Percentiles rank a stretch among this genome's conserved stretches.
These are phyloP conservation scores for Truncatella angustata DNA, from an alignment of 2,329 filamentous ascomycete species.

Conservation along the genomic window DNA sequence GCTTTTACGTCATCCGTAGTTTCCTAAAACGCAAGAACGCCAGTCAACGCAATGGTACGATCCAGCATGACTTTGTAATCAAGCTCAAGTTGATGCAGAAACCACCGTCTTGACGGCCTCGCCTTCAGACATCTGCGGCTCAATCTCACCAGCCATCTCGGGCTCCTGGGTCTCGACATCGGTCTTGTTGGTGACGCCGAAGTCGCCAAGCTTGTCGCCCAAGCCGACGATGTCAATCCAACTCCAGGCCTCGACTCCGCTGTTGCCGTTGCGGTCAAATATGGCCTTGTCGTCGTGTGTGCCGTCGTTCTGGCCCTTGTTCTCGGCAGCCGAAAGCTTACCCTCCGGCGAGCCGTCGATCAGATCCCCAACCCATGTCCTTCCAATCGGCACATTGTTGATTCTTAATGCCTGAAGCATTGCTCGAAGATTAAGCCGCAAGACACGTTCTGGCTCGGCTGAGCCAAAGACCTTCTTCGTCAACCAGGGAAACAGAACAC, in stretches of 20 bases:
- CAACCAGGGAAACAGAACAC: conserved; percentile 74
- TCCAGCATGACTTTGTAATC: not conserved
- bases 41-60: too few relatives aligned
- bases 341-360: conserved; percentile 44
- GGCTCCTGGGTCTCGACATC: conserved; percentile 26
- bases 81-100: not conserved
- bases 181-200: conserved; percentile 14
- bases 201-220: conserved; percentile 28
- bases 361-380: conserved; percentile 49
- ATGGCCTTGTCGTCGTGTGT: conserved; percentile 50
- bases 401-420: conserved; percentile 54
- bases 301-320: conserved; percentile 21
- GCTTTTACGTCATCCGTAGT: too few relatives aligned
- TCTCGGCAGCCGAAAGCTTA: conserved; percentile 25
- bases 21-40: too few relatives aligned
- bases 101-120: conserved; percentile 11
- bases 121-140: conserved; percentile 22
- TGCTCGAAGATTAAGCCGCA: conserved; percentile 59
- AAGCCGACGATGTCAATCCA: conserved; percentile 54
- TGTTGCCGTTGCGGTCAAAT: conserved; percentile 40
- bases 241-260: conserved; percentile 45
- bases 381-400: conserved; percentile 46
- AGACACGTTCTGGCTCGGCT: conserved; percentile 55
- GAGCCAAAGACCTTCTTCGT: conserved; percentile 57
- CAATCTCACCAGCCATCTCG: conserved; percentile 34